Conservation (phyloP, 202 grass and related monocot genomes). For the Alloteropsis angusta region DNA sequence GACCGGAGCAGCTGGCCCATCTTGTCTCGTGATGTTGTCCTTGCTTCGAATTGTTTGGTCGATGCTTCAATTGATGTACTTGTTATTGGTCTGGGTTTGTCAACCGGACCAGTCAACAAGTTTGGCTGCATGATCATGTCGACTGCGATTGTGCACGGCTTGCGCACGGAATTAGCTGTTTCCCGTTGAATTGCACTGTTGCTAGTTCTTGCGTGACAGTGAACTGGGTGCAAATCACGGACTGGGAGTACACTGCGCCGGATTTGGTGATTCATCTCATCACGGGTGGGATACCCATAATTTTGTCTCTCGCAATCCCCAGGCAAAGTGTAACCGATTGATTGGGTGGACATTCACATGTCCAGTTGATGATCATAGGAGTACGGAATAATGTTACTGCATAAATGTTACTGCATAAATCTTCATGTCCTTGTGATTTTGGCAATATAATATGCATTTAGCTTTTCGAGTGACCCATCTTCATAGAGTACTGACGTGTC, state of each 20-base stretch:
- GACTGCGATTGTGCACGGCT: background rate
- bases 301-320: background rate
- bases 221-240: background rate
- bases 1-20: background rate
- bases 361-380: background rate
- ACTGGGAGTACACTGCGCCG: background rate
- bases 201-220: background rate
- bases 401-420: background rate
- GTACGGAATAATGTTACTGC: slow-evolving; percentile 1
- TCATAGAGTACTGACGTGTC: background rate
- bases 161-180: background rate
- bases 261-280: background rate
- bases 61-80: background rate
- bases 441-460: slow-evolving; percentile 7
- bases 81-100: background rate
- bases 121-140: slow-evolving; percentile 5
- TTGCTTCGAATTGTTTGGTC: background rate
- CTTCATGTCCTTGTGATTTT: background rate
- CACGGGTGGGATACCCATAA: background rate
- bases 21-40: background rate
- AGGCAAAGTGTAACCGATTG: background rate
- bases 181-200: background rate
- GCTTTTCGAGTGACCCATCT: slow-evolving; percentile 2
- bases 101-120: background rate
- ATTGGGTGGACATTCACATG: background rate